These are phyloP conservation scores for Gamarada debralockiae DNA, from an alignment of 495 filamentous ascomycete species.

Conservation along the genomic window DNA sequence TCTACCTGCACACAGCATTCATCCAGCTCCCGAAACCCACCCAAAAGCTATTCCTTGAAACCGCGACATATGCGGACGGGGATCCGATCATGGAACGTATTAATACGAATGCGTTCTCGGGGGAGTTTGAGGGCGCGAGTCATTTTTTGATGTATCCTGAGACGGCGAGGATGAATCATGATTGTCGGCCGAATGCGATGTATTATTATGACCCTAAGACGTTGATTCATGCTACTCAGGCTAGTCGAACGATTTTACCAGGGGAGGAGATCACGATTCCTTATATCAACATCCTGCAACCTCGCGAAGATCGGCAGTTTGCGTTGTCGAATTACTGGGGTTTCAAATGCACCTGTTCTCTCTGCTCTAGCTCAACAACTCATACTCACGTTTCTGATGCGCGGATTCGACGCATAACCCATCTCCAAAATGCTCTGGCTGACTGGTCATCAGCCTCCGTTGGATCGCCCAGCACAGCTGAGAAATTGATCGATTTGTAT, in stretches of 20 bases:
- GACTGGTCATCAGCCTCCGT: slow-evolving; percentile 17
- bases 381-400: slow-evolving; percentile 9
- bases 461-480: slow-evolving; percentile 15
- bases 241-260: slow-evolving; percentile 16
- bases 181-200: slow-evolving; percentile 23
- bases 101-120: slow-evolving; percentile 23
- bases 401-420: slow-evolving; percentile 8
- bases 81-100: slow-evolving; percentile 23
- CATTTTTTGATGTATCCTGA: slow-evolving; percentile 23
- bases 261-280: slow-evolving; percentile 25
- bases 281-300: slow-evolving; percentile 21
- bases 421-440: slow-evolving; percentile 8
- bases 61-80: slow-evolving; percentile 7
- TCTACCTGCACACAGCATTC: slow-evolving; percentile 17
- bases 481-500: slow-evolving; percentile 14
- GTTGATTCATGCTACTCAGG: slow-evolving; percentile 17
- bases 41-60: slow-evolving; percentile 8
- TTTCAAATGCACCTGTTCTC: slow-evolving; percentile 16
- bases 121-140: slow-evolving; percentile 16
- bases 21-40: slow-evolving; percentile 17
- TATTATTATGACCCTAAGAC: slow-evolving; percentile 16
- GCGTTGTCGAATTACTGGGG: slow-evolving; percentile 11
- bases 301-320: slow-evolving; percentile 7
- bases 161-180: slow-evolving; percentile 24
- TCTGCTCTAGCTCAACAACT: slow-evolving; percentile 7